These are phyloP conservation scores for Fusarium staphyleae DNA, from an alignment of 2,329 filamentous ascomycete species.

Conservation along the genomic window DNA sequence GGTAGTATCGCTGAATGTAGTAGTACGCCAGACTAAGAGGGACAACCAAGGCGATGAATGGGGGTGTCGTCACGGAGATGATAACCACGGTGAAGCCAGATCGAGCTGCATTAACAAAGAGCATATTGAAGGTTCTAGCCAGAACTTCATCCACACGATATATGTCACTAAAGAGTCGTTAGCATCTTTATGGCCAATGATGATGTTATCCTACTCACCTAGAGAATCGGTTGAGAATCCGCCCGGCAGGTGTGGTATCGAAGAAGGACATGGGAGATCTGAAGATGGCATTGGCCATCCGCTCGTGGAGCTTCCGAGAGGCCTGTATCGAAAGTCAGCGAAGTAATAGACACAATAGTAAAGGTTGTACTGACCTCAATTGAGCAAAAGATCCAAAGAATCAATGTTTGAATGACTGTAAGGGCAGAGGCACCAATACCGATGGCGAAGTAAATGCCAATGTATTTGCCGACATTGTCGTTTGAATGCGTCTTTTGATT, in stretches of 20 bases:
- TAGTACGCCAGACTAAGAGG: conserved; percentile 84
- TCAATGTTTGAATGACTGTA: conserved; percentile 89
- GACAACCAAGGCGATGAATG: conserved; percentile 80
- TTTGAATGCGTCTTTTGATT: conserved; percentile 76
- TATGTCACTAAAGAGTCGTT: conserved; percentile 65
- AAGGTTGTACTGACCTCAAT: conserved; percentile 73
- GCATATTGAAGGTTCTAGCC: conserved; percentile 97
- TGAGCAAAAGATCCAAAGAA: conserved; percentile 99
- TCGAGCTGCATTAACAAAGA: conserved; percentile 77
- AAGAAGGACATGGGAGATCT: conserved; percentile 99
- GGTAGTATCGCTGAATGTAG: conserved; percentile 95
- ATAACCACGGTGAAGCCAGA: conserved; percentile 86
- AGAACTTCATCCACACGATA: conserved; percentile 91
- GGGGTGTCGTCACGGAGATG: conserved; percentile 81
- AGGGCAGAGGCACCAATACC: conserved; percentile 85
- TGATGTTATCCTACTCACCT: conserved; percentile 62
- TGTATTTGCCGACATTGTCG: conserved; percentile 82
- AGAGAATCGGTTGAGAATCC: conserved; percentile 95
- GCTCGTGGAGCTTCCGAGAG: conserved; percentile 93
- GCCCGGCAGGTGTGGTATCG: conserved; percentile 94
- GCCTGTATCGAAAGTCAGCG: conserved; percentile 61
- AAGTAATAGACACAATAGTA: not conserved
- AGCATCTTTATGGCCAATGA: conserved; percentile 18
- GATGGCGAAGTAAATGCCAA: conserved; percentile 95
- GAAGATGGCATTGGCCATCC: conserved; percentile 98